phyloP scores from a whole-genome alignment of 192 early-diverging fungal genomes.

The Phlyctochytrium bullatum region DNA sequence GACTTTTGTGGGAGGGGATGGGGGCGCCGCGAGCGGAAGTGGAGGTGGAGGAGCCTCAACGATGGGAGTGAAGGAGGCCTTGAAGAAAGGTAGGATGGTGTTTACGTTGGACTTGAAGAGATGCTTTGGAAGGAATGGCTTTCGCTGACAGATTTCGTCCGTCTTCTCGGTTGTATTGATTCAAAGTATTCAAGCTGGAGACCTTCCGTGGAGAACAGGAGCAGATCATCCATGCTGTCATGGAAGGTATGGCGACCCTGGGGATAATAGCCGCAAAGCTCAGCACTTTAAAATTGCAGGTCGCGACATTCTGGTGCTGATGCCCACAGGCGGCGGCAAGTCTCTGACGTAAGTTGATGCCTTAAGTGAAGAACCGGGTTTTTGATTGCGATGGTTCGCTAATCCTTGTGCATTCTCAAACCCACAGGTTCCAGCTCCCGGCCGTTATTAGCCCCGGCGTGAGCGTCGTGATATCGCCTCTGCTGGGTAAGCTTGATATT shows the following conservation, averaged over 20 bases:
- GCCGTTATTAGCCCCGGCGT: slow-evolving; percentile 39
- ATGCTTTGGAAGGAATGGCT: too few relatives aligned
- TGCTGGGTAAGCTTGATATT: slow-evolving; percentile 31
- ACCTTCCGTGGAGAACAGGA: slow-evolving; percentile 38
- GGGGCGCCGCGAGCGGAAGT: too few relatives aligned
- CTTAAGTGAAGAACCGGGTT: not conserved
- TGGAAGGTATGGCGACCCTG: slow-evolving; percentile 19
- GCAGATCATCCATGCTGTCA: slow-evolving; percentile 27
- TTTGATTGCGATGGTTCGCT: too few relatives aligned
- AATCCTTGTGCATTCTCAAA: not conserved
- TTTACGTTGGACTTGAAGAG: too few relatives aligned
- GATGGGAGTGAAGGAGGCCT: too few relatives aligned
- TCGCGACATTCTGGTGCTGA: slow-evolving; percentile 43
- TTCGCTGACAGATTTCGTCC: too few relatives aligned
- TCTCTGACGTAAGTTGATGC: slow-evolving; percentile 34
- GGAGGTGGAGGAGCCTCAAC: too few relatives aligned
- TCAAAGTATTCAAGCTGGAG: slow-evolving; percentile 35
- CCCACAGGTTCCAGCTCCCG: slow-evolving; percentile 37
- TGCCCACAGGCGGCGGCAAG: slow-evolving; percentile 56
- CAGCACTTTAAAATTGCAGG: slow-evolving; percentile 10
- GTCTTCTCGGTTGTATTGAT: too few relatives aligned
- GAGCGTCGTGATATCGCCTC: slow-evolving; percentile 44
- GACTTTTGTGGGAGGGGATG: too few relatives aligned
- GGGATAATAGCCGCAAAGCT: not conserved
- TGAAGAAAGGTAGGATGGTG: too few relatives aligned